Evolutionary conservation across 495 filamentous ascomycete species (phyloP), one percentile per base, ranked within the genome.

Genomic region (Chaetomium fimeti): DNA sequence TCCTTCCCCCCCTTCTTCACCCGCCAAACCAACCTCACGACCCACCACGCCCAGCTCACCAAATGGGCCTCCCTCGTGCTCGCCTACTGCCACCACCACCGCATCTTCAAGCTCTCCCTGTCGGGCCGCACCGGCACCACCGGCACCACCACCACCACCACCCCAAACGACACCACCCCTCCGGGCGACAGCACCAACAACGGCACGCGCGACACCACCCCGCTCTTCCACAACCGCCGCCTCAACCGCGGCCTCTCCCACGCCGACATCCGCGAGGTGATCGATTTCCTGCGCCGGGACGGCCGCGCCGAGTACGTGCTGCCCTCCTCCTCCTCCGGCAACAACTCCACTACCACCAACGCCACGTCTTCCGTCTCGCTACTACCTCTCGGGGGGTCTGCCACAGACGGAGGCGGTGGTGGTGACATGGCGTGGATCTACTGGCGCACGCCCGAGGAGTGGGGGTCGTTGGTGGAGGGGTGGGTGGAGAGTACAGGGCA

Each of bases 1-100:
- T 69, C 73, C 77, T 90, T 88, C 76, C 88, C 88, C 2, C 85
- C 88, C 65, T 89, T 91, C 86, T 91, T 86, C 84, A 89, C 87
- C 66, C 83, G 82, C 66, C 93, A 98, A 80, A 86, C 88, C 52
- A 92, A 92, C 80, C 81, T 79, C 67, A 78, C 81, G 32, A 96
- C 91, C 13, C 89, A 85, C 69, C 82, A 85, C 75, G 83, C 86
- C 25, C 94, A 98, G 74, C 86, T 92, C 58, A 76, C 82, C 40
- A 90, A 89, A 78, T 98, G 94, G 94, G 87, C 89, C 47, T 72
- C 84, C n/a, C 84, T 96, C 20, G 87, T 98, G 70, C 91, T 89
- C 62, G 69, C 87, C 69, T 98, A 94, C 87, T 92, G 90, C 75
- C 84, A 86, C 0, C 82, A 88, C 73, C 84, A 93, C 76, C 85